These are phyloP conservation scores for Streptanthus diversifolius DNA, from an alignment of 345 rosid genomes.

Conservation along the genomic window DNA sequence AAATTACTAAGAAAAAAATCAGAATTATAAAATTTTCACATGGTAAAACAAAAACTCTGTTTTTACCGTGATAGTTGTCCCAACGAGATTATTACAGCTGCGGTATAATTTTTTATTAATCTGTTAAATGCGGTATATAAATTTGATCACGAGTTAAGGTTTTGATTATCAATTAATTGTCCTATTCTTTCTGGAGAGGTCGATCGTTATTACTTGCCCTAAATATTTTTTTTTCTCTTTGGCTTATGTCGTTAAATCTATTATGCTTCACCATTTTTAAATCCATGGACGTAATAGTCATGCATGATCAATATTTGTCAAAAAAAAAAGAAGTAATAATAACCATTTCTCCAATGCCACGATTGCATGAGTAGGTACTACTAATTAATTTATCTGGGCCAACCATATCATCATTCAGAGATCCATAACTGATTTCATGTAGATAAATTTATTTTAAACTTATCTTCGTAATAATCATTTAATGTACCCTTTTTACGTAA, in stretches of 20 bases:
- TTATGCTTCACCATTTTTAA: not conserved
- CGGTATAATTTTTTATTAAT: too few species aligned
- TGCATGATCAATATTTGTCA: not conserved
- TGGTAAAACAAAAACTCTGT: not conserved
- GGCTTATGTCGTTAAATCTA: not conserved
- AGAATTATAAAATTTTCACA: not conserved
- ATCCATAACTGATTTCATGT: not conserved
- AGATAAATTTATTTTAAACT: not conserved
- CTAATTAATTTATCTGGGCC: constrained; percentile 25
- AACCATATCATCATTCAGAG: constrained; percentile 29
- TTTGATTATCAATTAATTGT: not conserved
- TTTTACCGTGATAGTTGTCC: not conserved
- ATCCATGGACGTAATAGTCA: not conserved
- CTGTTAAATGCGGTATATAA: too few species aligned
- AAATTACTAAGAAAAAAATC: not conserved
- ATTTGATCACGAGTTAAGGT: not conserved
- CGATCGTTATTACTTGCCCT: not conserved
- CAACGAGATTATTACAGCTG: not conserved
- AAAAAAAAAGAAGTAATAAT: not conserved
- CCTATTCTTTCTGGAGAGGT: not conserved
- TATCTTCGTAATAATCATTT: constrained; percentile 9
- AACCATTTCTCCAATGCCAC: constrained; percentile 13
- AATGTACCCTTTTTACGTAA: constrained; percentile 13
- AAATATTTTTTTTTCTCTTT: not conserved
- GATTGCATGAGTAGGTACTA: constrained; percentile 21